These are phyloP conservation scores for Sordariomycetes sp. DNA, from an alignment of 2,329 filamentous ascomycete genomes.

Conservation along the genomic window DNA sequence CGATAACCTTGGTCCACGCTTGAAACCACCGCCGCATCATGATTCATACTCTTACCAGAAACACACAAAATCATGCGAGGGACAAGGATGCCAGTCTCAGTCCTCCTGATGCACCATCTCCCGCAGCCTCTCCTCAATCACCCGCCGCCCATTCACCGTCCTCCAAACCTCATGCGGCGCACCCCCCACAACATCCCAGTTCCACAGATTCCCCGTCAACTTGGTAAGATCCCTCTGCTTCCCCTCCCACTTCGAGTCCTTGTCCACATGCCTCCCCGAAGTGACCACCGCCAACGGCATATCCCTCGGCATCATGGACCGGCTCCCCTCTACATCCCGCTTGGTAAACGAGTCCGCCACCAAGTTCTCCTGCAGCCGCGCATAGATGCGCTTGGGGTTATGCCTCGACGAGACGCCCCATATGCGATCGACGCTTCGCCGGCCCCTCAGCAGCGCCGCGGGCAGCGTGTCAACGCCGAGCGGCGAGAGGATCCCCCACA, in stretches of 20 bases:
- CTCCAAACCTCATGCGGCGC: constrained; percentile 83
- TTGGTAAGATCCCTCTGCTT: constrained; percentile 76
- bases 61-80: neutral
- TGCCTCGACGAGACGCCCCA: constrained; percentile 72
- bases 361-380: constrained; percentile 83
- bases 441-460: constrained; percentile 71
- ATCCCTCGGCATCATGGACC: constrained; percentile 64
- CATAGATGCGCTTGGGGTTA: constrained; percentile 72
- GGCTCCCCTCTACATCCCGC: constrained; percentile 67
- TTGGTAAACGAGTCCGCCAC: constrained; percentile 75
- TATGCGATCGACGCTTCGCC: constrained; percentile 69
- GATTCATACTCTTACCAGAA: neutral
- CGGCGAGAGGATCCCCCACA: constrained; percentile 73
- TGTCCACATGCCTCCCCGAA: constrained; percentile 58
- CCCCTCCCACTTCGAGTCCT: constrained; percentile 60
- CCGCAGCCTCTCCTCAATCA: neutral
- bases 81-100: neutral
- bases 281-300: constrained; percentile 72
- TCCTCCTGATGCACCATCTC: neutral
- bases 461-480: constrained; percentile 71
- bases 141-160: constrained; percentile 1
- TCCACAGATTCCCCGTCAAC: constrained; percentile 63
- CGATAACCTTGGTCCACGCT: too few relatives aligned
- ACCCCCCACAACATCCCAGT: constrained; percentile 77
- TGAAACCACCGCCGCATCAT: neutral